Conservation (phyloP, 768 basidiomycete genomes). For the Cystobasidium onofrii region DNA sequence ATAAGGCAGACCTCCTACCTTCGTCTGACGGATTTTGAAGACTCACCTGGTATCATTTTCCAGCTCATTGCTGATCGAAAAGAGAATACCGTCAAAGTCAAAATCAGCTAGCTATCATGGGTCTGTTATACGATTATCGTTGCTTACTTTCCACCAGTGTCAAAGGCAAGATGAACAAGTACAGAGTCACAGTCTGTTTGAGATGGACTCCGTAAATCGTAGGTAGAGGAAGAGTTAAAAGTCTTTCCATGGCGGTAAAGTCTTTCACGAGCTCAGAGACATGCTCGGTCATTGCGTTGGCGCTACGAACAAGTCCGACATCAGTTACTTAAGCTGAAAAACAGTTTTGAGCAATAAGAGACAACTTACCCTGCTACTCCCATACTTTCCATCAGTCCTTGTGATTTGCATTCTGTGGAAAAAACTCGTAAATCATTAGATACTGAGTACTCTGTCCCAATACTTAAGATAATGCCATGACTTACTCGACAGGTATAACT, state of each 20-base stretch:
- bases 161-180: constrained; percentile 82
- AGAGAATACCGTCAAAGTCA: no score
- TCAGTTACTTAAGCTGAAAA: neutral
- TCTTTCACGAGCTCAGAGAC: constrained; percentile 50
- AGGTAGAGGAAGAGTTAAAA: constrained; percentile 74
- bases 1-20: no score
- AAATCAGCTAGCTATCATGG: no score
- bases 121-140: no score
- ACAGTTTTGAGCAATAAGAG: neutral
- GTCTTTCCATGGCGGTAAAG: constrained; percentile 65
- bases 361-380: constrained; percentile 63
- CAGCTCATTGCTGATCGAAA: constrained; percentile 48
- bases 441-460: no score
- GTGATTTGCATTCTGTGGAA: constrained; percentile 56
- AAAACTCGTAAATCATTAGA: neutral
- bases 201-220: constrained; percentile 41
- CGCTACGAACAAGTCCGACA: constrained; percentile 42
- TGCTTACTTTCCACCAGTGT: constrained; percentile 70
- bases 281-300: constrained; percentile 75
- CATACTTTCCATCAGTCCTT: constrained; percentile 76
- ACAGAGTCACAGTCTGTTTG: constrained; percentile 77
- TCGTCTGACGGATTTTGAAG: no score
- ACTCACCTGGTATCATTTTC: constrained; percentile 64
- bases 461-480: no score
- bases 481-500: constrained; percentile 27